Evolutionary conservation across 108 stramenopile genomes (phyloP).

Genomic region (Mayamaea pseudoterrestris): DNA sequence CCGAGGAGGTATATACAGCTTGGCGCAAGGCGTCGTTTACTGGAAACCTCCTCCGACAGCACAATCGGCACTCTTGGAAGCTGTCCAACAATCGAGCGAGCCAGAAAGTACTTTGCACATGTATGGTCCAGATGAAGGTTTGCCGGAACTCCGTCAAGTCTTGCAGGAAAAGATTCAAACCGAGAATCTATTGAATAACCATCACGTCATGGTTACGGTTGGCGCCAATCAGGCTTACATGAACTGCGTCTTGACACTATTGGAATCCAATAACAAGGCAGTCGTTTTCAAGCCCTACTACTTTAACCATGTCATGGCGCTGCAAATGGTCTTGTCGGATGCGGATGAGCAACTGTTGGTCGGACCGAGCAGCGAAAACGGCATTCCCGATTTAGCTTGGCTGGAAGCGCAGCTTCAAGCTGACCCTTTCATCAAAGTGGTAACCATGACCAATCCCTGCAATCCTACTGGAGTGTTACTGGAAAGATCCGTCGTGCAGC

Average conservation of each 20-base stretch:
- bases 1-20: constrained; percentile 52
- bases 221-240: constrained; percentile 93
- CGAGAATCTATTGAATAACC: constrained; percentile 50
- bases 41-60: constrained; percentile 57
- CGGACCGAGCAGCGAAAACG: constrained; percentile 36
- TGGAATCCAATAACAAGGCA: constrained; percentile 36
- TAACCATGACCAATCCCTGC: constrained; percentile 85
- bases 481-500: constrained; percentile 33
- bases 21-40: constrained; percentile 80
- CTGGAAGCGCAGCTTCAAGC: constrained; percentile 29
- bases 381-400: constrained; percentile 47
- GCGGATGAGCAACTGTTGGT: constrained; percentile 38
- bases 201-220: constrained; percentile 79
- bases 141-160: constrained; percentile 38
- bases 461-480: constrained; percentile 86
- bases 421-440: constrained; percentile 41
- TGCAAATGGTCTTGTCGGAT: constrained; percentile 48
- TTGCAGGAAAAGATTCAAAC: constrained; percentile 32
- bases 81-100: constrained; percentile 11
- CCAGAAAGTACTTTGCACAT: constrained; percentile 25
- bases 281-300: constrained; percentile 87
- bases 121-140: constrained; percentile 76
- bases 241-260: constrained; percentile 71
- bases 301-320: constrained; percentile 89
- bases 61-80: constrained; percentile 20